Percentiles rank a stretch among this genome's conserved stretches.
phyloP scores from a whole-genome alignment of 371 early-diverging fungal species.

The Mucor sp. region DNA sequence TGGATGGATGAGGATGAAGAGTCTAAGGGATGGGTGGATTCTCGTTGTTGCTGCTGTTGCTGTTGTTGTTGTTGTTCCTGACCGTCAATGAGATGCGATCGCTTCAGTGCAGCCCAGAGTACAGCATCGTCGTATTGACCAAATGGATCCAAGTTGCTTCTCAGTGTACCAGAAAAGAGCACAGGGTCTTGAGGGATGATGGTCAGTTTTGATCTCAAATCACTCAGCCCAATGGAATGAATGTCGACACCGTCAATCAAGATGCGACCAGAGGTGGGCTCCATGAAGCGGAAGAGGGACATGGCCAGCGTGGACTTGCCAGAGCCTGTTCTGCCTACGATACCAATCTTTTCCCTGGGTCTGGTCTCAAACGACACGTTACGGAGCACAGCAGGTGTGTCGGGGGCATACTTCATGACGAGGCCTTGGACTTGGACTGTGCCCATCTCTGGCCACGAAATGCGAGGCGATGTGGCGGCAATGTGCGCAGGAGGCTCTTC shows the following conservation, averaged over 20 bases:
- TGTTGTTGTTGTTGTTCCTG: conserved; percentile 6
- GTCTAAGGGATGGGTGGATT: not conserved
- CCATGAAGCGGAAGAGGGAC: conserved; percentile 77
- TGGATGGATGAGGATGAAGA: not conserved
- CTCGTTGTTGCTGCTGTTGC: not conserved
- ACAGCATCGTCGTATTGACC: conserved; percentile 65
- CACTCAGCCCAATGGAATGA: conserved; percentile 61
- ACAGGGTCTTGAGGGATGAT: conserved; percentile 80
- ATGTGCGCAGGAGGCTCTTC: conserved; percentile 66
- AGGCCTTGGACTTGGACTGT: conserved; percentile 65
- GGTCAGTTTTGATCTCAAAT: conserved; percentile 61
- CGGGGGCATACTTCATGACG: conserved; percentile 68
- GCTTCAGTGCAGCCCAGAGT: conserved; percentile 75
- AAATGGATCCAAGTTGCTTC: conserved; percentile 81
- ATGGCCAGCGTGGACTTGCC: conserved; percentile 72
- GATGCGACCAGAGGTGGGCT: conserved; percentile 61
- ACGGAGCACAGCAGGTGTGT: conserved; percentile 67
- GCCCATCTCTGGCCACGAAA: conserved; percentile 77
- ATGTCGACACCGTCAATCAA: conserved; percentile 76
- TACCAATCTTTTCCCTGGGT: conserved; percentile 62
- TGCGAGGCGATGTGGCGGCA: conserved; percentile 48
- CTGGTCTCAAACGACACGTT: conserved; percentile 61
- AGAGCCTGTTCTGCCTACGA: conserved; percentile 58
- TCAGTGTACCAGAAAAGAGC: conserved; percentile 77
- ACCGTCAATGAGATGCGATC: conserved; percentile 64